Conservation (phyloP, 768 basidiomycete genomes). For the Cyathus striatus region DNA sequence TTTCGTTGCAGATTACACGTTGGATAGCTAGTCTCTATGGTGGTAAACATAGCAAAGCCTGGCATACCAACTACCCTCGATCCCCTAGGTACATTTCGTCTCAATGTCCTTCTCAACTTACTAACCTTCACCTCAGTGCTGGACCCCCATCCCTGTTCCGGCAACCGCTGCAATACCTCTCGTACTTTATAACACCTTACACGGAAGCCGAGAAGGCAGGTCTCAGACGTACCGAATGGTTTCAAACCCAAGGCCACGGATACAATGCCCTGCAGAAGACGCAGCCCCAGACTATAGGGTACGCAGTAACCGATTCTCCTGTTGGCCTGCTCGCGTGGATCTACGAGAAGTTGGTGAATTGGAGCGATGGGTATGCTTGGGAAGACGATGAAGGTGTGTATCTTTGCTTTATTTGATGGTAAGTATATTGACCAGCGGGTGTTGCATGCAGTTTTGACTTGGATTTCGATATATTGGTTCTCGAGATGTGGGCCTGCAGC, state of each 20-base stretch:
- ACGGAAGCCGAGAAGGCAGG: constrained; percentile 2
- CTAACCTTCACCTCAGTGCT: neutral
- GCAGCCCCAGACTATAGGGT: constrained; percentile 49
- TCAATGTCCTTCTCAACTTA: neutral
- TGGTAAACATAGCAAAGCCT: too few relatives aligned
- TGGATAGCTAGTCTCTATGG: constrained; percentile 29
- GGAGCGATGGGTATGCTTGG: constrained; percentile 50
- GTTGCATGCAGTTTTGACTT: constrained; percentile 50
- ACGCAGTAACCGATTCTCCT: constrained; percentile 52
- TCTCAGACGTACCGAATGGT: constrained; percentile 17
- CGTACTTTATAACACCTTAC: constrained; percentile 7
- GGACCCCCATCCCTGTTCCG: constrained; percentile 6
- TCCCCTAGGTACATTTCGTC: constrained; percentile 26
- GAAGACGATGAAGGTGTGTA: constrained; percentile 44
- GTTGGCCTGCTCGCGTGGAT: constrained; percentile 45
- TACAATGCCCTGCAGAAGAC: constrained; percentile 38
- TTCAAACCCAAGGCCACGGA: constrained; percentile 22
- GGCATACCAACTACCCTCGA: constrained; percentile 31
- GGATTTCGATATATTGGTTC: constrained; percentile 57
- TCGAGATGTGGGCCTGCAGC: constrained; percentile 55
- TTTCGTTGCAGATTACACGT: constrained; percentile 1
- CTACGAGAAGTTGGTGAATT: constrained; percentile 30
- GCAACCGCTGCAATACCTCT: constrained; percentile 7
- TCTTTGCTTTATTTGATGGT: neutral
- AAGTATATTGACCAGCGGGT: constrained; percentile 11